Conservation (phyloP, 1,284 basidiomycete species). For the Cryptococcus jaspeensis region DNA sequence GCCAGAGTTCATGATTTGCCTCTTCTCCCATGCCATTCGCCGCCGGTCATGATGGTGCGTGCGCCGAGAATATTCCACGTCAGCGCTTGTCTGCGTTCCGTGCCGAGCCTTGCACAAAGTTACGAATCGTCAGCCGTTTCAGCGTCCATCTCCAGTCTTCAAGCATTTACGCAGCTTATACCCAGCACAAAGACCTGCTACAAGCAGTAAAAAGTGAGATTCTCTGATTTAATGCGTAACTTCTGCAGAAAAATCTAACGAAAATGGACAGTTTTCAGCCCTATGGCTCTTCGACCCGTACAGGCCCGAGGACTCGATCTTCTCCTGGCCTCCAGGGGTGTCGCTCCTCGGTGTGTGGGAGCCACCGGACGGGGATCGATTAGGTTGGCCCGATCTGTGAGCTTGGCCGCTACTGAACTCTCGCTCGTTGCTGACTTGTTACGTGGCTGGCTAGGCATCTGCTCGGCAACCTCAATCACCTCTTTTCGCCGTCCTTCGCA, state of each 20-base stretch:
- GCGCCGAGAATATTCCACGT: too few relatives aligned
- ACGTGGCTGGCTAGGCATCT: background rate
- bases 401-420: background rate
- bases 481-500: background rate
- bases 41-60: too few relatives aligned
- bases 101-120: too few relatives aligned
- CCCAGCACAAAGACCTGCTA: too few relatives aligned
- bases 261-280: background rate
- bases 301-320: constrained; percentile 4
- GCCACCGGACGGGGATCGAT: background rate
- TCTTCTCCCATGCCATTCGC: too few relatives aligned
- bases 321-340: background rate
- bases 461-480: constrained; percentile 2
- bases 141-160: too few relatives aligned
- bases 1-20: too few relatives aligned
- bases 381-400: background rate
- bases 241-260: background rate
- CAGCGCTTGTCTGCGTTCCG: too few relatives aligned
- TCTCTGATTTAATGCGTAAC: too few relatives aligned
- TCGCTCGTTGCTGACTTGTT: background rate
- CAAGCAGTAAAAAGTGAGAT: too few relatives aligned
- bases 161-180: too few relatives aligned
- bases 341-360: background rate
- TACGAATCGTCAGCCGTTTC: too few relatives aligned
- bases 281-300: constrained; percentile 3